Conservation (phyloP, 1,284 basidiomycete species). For the Amylostereum areolatum region DNA sequence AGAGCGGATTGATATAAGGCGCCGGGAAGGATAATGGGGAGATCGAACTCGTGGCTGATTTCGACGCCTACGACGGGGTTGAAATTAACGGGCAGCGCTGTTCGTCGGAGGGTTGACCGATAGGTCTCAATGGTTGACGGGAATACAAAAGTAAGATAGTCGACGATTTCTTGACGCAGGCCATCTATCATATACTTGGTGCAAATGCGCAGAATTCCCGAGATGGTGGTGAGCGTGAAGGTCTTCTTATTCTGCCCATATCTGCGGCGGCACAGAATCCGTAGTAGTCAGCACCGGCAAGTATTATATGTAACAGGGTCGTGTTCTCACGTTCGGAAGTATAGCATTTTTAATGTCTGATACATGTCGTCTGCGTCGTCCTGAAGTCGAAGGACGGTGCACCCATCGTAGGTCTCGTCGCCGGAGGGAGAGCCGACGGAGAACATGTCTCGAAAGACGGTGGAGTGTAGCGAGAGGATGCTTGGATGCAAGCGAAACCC, state of each 20-base stretch:
- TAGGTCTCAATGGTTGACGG: constrained; percentile 25
- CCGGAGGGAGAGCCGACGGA: constrained; percentile 26
- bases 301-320: background rate
- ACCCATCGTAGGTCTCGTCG: constrained; percentile 25
- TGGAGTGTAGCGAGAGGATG: constrained; percentile 27
- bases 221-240: constrained; percentile 15
- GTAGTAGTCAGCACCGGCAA: constrained; percentile 22
- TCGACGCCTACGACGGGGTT: constrained; percentile 1
- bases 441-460: constrained; percentile 33
- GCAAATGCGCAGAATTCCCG: constrained; percentile 35
- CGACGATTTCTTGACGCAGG: constrained; percentile 32
- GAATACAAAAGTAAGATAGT: constrained; percentile 28
- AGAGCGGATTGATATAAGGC: background rate
- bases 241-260: background rate
- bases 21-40: constrained; percentile 1
- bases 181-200: constrained; percentile 37
- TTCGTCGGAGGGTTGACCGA: background rate
- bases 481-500: constrained; percentile 31
- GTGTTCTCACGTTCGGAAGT: constrained; percentile 29
- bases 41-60: constrained; percentile 1
- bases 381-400: constrained; percentile 27
- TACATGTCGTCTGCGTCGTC: constrained; percentile 28
- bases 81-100: background rate
- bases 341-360: constrained; percentile 29
- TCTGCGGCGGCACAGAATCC: constrained; percentile 17